Evolutionary conservation across 2,329 filamentous ascomycete species (phyloP).

Genomic region (Lasiodiplodia theobromae): DNA sequence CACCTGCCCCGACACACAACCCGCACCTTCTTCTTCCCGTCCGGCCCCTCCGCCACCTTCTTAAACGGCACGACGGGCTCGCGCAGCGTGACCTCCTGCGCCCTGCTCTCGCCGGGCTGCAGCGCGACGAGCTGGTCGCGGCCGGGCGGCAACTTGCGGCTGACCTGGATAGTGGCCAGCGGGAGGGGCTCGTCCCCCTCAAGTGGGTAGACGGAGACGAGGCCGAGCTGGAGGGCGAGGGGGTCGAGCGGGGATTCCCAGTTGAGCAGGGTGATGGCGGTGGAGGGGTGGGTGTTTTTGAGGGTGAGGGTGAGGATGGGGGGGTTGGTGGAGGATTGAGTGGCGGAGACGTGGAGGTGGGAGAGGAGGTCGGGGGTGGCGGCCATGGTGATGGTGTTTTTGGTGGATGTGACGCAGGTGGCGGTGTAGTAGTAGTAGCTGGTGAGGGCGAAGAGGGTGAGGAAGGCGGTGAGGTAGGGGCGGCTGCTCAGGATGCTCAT

Average conservation of each 20-base stretch:
- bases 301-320: conserved; percentile 46
- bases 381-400: conserved; percentile 42
- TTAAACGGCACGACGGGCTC: conserved; percentile 48
- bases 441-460: conserved; percentile 36
- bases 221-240: conserved; percentile 47
- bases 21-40: conserved; percentile 39
- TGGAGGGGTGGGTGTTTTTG: conserved; percentile 44
- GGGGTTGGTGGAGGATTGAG: conserved; percentile 41
- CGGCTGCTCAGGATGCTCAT: conserved; percentile 14
- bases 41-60: conserved; percentile 40
- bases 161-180: conserved; percentile 38
- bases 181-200: conserved; percentile 41
- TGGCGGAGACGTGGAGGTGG: conserved; percentile 41
- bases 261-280: conserved; percentile 46
- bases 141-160: conserved; percentile 47
- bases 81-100: conserved; percentile 46
- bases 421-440: conserved; percentile 34
- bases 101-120: conserved; percentile 42
- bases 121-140: conserved; percentile 46
- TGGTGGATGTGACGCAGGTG: conserved; percentile 32
- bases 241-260: conserved; percentile 52
- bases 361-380: conserved; percentile 44
- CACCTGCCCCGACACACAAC: conserved; percentile 42
- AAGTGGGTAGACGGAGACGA: conserved; percentile 33
- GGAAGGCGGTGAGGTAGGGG: conserved; percentile 47